Evolutionary conservation across 768 basidiomycete genomes (phyloP), one percentile per base, ranked within the genome.

Genomic region (Trametes gibbosa): DNA sequence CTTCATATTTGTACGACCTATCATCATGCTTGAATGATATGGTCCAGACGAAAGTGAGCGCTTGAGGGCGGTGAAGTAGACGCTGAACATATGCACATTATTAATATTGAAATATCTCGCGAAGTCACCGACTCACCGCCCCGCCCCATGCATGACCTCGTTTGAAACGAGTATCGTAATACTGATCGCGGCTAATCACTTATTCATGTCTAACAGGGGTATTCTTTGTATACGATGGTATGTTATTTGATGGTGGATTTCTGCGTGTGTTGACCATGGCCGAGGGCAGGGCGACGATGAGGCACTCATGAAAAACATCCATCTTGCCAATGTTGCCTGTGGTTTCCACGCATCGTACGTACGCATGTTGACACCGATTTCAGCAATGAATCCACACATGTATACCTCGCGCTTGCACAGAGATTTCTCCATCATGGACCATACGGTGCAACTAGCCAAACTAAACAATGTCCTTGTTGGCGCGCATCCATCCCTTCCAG

Each of bases 371-470:
- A n/a, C n/a, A 25, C 19, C 27, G 47, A 7, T 10, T 24, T 32
- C 17, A 27, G 42, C 5, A 25, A 8, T 23, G 21, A 17, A 32
- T 39, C 10, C n/a, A n/a, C n/a, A n/a, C n/a, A n/a, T n/a, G n/a
- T n/a, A n/a, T n/a, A n/a, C n/a, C n/a, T n/a, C 45, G 17, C 17
- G 25, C 23, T 10, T 27, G n/a, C 12, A 14, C 21, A 83, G 84
- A 0, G 85, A 87, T 67, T 86, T 85, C 62, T 76, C 80, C 0
- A 78, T 86, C 49, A 89, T 89, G 86, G 76, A 82, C 61, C 74
- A 79, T 66, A 87, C 86, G 0, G 84, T 87, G 2, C 56, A 61
- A 0, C 74, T 84, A 4, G 86, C 86, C 2, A 86, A 85, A 63
- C 65, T 70, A 35, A 74, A 85, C 65, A 74, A 75, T 21, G 84